Base-by-base conservation (phyloP, 2,329 filamentous ascomycete genomes). In the Aspergillus niger region DNA sequence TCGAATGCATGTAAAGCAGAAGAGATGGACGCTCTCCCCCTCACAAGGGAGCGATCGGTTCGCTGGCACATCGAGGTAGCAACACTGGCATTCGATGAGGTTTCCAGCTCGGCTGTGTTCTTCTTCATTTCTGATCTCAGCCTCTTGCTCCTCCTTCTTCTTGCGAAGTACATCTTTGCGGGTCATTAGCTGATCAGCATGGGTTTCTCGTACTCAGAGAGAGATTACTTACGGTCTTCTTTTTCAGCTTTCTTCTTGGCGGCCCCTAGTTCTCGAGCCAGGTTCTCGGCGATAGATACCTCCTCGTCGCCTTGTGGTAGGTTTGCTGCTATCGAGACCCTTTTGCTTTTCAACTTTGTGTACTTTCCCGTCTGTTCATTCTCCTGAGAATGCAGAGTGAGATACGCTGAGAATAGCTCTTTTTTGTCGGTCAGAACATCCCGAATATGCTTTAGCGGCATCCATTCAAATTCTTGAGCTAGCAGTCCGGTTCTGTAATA, bases 11-110 rank as follows among this genome's bases (percentile, higher is more conserved):
- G 77, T 75, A 50, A 81, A 80, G 73, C 92, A 96, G 73, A 94
- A 93, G 70, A 83, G 85, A 66, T 93, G 90, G 1, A 76, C 65
- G 0, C 71, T 67, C 0, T 83, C 79, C 15, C 83, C 86, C 54
- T 86, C 76, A 72, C 92, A 96, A 64, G 85, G 80, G 1, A 91
- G 82, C 79, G 91, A 86, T 51, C 87, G 83, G 66, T 91, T 90
- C 49, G 86, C 74, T 2, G 90, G 82, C 53, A 82, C 81, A 3
- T 92, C 87, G 6, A 81, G 80, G 69, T 85, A 95, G 74, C 92
- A 96, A 69, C 90, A 92, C 47, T 82, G 83, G 67, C 89, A 96
- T 66, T 94, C 90, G 10, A 80, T 74, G 43, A 89, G 79, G 17
- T 83, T 80, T 0, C 87, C 85, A 4, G 78, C 75, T 1, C 69